These are phyloP conservation scores for Lodderomyces parapsilosis DNA, from an alignment of 1,139 yeast species.

Conservation along the genomic window DNA sequence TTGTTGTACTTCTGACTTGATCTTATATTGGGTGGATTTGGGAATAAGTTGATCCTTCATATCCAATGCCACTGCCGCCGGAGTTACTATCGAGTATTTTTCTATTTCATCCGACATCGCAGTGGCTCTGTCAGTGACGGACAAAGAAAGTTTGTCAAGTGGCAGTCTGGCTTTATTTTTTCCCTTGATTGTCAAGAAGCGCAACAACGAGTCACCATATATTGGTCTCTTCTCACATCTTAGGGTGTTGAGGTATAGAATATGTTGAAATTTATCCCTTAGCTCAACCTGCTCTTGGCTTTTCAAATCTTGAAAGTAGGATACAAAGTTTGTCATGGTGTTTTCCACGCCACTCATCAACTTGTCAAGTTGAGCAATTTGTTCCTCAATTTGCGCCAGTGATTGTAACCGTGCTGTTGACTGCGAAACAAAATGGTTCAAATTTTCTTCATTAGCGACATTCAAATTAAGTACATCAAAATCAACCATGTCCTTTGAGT, in stretches of 20 bases:
- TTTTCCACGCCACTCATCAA: conserved; percentile 24
- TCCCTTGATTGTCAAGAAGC: conserved; percentile 17
- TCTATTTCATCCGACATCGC: conserved; percentile 56
- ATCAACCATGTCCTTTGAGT: conserved; percentile 34
- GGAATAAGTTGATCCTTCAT: conserved; percentile 61
- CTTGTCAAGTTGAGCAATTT: conserved; percentile 40
- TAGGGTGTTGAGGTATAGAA: conserved; percentile 60
- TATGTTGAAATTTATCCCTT: conserved; percentile 53
- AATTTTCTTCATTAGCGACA: conserved; percentile 47
- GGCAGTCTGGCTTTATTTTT: conserved; percentile 17
- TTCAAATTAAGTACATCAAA: conserved; percentile 61
- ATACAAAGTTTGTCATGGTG: conserved; percentile 47
- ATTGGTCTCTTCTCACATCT: conserved; percentile 59
- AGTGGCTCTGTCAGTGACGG: conserved; percentile 44
- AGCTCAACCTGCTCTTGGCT: conserved; percentile 51
- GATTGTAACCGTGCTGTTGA: conserved; percentile 50
- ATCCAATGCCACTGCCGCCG: conserved; percentile 78
- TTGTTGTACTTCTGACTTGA: conserved; percentile 33
- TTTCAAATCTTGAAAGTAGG: conserved; percentile 59
- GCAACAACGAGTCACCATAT: conserved; percentile 49
- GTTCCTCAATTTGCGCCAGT: conserved; percentile 40
- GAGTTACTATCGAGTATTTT: conserved; percentile 84
- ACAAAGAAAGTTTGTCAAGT: conserved; percentile 23
- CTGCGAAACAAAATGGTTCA: conserved; percentile 49
- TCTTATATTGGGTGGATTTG: conserved; percentile 25